Evolutionary conservation across 1,284 basidiomycete species (phyloP), one percentile per base, ranked within the genome.

Genomic region (Chalciporus piperatoides): DNA sequence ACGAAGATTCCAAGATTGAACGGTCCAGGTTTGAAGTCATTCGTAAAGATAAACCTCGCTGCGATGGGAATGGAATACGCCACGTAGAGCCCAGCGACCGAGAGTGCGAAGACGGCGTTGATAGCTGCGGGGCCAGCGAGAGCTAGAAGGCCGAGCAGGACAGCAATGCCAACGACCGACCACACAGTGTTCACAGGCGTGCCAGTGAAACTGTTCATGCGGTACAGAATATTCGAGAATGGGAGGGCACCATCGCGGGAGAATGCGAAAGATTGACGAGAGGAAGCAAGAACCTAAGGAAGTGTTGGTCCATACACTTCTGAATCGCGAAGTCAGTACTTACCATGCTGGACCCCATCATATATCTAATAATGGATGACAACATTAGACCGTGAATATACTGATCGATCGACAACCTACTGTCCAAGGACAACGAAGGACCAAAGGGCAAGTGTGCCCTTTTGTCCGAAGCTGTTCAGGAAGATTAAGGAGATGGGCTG

Each of bases 401-500:
- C 3, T 10, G 28, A 23, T 28, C 10, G 6, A 15, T 24, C 15
- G 21, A 10, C 12, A 12, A 67, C 76, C 55, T 60, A 89, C 79
- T 88, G 86, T 0, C 77, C 79, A 37, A 86, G 60, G 11, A 87
- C 75, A 25, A 89, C 79, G 49, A 86, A 68, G 2, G 80, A 71
- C 86, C 86, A 89, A 5, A 88, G 38, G 0, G 68, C 77, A 3
- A 89, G 69, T 0, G 84, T 84, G 0, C 79, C 79, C 17, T 70
- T 79, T 56, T 75, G 66, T 11, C 85, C 86, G 52, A 89, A 84
- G 53, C 79, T 79, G 43, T 84, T 80, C 57, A 81, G 77, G 55
- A 89, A 80, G 8, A 89, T 89, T 55, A 79, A 67, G 5, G 76
- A 84, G 82, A 88, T 84, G 0, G 89, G 90, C 56, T 92, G 90